Base-by-base conservation (phyloP, 441 rosid genomes). In the Omphalea diandra region DNA sequence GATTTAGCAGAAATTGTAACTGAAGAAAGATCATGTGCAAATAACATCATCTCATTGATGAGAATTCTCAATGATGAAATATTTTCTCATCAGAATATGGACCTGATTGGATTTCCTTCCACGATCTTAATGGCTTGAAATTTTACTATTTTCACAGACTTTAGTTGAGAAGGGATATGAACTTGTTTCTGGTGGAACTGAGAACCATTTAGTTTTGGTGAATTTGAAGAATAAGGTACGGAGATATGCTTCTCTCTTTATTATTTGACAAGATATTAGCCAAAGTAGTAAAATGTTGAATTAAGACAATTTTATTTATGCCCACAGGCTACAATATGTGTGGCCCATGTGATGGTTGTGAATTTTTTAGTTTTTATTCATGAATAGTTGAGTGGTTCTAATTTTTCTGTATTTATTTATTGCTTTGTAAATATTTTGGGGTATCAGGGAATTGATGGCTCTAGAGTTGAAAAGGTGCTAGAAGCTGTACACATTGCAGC, bases 131-230 rank as follows among this genome's bases (percentile, higher is more conserved):
- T 57, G 11, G 26, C 73, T 40, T 32, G 6, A 32, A 46, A 32
- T 62, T 36, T 38, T 54, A 3, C 65, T 63, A 17, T 65, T 53
- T 73, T 50, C 80, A 80, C 92, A 92, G 99, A 47, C 87, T 52
- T 77, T 92, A 86, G 68, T 79, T 33, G 83, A 79, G 73, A 85
- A 65, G 72, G 97, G 93, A 66, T 92, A 94, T 79, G 99, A 89
- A 29, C 88, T 94, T 70, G 97, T 94, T n/a, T 94, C 99, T 70
- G 99, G 98, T 56, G 99, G 97, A 77, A 92, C 99, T 40, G 98
- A 90, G 18, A 94, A 94, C 83, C 99, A 94, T 82, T 72, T 94
- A 74, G 99, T 94, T 65, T 82, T 94, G 88, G 99, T 94, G 77
- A 94, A 94, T 76, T 81, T 94, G 72, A 88, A 82, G 85, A 89